Conservation (phyloP, 805 yeast species). For the Candida andamanensis region DNA sequence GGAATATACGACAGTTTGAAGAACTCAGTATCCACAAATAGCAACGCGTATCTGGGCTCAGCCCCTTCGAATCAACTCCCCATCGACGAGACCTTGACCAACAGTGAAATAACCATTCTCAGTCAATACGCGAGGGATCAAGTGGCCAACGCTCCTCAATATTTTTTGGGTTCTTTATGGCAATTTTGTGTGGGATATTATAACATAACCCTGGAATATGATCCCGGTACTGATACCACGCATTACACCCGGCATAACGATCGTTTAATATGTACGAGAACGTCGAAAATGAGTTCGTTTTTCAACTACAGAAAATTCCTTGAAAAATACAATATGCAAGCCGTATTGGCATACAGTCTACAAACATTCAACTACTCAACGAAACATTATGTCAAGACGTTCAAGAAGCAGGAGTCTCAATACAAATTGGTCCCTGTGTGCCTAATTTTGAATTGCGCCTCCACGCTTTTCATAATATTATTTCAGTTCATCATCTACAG, state of each 20-base stretch:
- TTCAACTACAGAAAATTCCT: slow-evolving; percentile 45
- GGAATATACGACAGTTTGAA: slow-evolving; percentile 48
- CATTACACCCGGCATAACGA: slow-evolving; percentile 12
- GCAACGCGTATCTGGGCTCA: slow-evolving; percentile 7
- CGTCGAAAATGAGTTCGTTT: slow-evolving; percentile 15
- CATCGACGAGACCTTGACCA: slow-evolving; percentile 34
- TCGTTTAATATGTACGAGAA: slow-evolving; percentile 19
- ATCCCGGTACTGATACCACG: no score
- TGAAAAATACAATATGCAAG: slow-evolving; percentile 33
- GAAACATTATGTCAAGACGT: slow-evolving; percentile 7
- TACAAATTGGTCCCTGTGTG: slow-evolving; percentile 23
- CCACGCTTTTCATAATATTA: slow-evolving; percentile 25
- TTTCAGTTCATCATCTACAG: slow-evolving; percentile 33
- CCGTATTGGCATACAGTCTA: slow-evolving; percentile 39
- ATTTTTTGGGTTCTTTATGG: slow-evolving; percentile 35
- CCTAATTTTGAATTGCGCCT: slow-evolving; percentile 20
- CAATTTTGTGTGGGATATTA: slow-evolving; percentile 44
- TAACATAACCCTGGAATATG: slow-evolving; percentile 15
- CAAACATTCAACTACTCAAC: slow-evolving; percentile 1
- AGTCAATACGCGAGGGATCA: slow-evolving; percentile 42
- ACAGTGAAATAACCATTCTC: slow-evolving; percentile 44
- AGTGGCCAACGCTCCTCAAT: slow-evolving; percentile 47
- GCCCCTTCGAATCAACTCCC: slow-evolving; percentile 14
- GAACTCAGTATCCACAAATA: slow-evolving; percentile 20
- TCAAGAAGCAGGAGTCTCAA: slow-evolving; percentile 11